Evolutionary conservation across 179 eudicot species (phyloP).

Genomic region (Amaranthus tricolor): DNA sequence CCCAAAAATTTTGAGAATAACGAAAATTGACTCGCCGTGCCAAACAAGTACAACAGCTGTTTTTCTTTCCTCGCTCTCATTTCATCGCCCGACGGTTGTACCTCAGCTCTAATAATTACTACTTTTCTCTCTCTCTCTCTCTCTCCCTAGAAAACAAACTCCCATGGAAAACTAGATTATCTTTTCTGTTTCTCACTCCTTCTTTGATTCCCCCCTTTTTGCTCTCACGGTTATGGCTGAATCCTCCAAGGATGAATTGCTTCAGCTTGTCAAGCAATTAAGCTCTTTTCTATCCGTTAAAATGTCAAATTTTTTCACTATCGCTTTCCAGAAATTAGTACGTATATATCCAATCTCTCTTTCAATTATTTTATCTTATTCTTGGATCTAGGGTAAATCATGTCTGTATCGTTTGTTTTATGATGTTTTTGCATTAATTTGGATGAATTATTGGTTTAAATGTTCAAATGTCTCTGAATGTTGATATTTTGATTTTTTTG

Average conservation of each 20-base stretch:
- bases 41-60: no score
- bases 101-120: no score
- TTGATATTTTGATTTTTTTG: neutral
- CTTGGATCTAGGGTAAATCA: constrained; percentile 18
- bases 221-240: constrained; percentile 51
- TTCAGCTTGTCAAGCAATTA: constrained; percentile 65
- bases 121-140: no score
- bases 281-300: constrained; percentile 56
- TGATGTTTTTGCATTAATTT: neutral
- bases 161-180: no score
- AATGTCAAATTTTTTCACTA: constrained; percentile 49
- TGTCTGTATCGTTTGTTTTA: neutral
- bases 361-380: neutral
- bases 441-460: neutral
- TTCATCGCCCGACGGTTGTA: no score
- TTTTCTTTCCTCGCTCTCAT: no score
- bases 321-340: constrained; percentile 42
- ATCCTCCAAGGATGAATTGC: constrained; percentile 56
- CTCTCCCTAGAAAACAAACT: no score
- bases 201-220: no score
- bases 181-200: no score
- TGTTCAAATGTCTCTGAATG: neutral
- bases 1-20: no score
- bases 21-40: no score
- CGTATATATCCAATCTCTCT: constrained; percentile 18